These are phyloP conservation scores for Diphasiastrum complanatum DNA, from an alignment of 83 land plant species.

Conservation along the genomic window DNA sequence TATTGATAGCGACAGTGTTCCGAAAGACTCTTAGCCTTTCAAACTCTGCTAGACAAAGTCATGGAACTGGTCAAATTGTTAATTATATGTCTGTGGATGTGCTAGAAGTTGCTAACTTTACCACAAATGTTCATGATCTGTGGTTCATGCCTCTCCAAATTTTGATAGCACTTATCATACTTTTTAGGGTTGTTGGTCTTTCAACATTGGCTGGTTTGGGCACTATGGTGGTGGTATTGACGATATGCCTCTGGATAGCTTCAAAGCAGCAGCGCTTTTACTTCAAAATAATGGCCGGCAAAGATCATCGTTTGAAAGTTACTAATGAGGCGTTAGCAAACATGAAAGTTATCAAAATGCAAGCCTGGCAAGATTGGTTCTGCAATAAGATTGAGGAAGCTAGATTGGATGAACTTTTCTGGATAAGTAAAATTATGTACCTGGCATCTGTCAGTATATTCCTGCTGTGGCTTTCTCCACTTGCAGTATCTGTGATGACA, in stretches of 20 bases:
- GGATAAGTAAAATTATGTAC: background rate
- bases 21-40: conserved; percentile 2
- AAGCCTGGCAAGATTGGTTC: conserved; percentile 9
- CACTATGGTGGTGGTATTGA: background rate
- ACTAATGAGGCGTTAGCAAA: conserved; percentile 3
- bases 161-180: background rate
- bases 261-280: background rate
- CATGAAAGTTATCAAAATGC: conserved; percentile 9
- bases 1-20: conserved; percentile 1
- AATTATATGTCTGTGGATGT: conserved; percentile 14
- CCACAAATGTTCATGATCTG: background rate
- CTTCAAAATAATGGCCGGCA: background rate
- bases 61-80: conserved; percentile 8
- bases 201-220: conserved; percentile 4
- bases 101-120: background rate
- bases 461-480: no score
- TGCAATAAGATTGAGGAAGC: background rate
- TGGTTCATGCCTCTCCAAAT: conserved; percentile 9
- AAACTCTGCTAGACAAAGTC: background rate
- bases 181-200: background rate
- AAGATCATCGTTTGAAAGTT: background rate
- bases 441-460: no score
- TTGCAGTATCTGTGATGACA: no score
- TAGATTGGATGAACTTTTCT: background rate
- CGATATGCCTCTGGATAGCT: conserved; percentile 1